These are phyloP conservation scores for Sporothrix inflata DNA, from an alignment of 2,329 filamentous ascomycete species.

Conservation along the genomic window DNA sequence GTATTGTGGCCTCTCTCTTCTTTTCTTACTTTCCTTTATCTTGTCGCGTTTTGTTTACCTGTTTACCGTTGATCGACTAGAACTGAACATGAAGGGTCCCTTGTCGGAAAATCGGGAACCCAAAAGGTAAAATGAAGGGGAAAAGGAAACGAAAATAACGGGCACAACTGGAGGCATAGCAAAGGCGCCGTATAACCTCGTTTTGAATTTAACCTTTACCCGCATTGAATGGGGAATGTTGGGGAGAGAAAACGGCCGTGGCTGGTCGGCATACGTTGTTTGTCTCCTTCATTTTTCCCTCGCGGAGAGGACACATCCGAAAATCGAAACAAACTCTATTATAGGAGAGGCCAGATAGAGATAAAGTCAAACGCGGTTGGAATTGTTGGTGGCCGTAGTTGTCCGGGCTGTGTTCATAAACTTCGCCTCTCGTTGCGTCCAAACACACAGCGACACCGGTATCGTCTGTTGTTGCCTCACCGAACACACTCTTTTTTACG, in stretches of 20 bases:
- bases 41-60: background rate
- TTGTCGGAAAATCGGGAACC: conserved; percentile 10
- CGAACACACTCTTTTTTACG: background rate
- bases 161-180: background rate
- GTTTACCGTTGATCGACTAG: background rate
- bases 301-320: background rate
- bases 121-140: background rate
- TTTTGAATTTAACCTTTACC: conserved; percentile 11
- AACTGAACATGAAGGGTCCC: background rate
- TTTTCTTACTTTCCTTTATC: background rate
- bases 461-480: background rate
- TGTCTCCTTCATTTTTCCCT: background rate
- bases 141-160: background rate
- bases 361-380: too few species aligned
- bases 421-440: too few species aligned
- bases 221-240: background rate
- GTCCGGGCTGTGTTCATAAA: too few species aligned
- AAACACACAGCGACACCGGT: too few species aligned
- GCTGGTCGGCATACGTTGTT: background rate
- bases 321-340: background rate
- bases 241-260: background rate
- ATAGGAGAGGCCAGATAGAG: too few species aligned
- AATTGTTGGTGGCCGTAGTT: too few species aligned
- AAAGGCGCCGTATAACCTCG: background rate
- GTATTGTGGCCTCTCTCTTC: background rate